Evolutionary conservation across 352 stramenopile species (phyloP).

Genomic region (Globisporangium orthogonon): DNA sequence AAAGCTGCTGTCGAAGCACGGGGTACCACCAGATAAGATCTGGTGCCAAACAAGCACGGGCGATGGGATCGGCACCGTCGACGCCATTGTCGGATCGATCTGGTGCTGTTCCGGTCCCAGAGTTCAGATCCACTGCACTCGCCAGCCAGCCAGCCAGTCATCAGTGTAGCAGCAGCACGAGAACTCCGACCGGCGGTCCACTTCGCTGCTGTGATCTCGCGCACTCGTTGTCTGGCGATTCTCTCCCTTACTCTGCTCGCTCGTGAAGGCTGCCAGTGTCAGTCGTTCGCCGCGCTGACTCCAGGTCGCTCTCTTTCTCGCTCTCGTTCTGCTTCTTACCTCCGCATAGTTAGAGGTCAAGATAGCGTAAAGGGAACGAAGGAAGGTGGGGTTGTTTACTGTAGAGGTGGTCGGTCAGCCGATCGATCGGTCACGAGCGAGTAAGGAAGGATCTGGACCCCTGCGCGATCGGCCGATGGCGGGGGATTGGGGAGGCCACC

Average conservation of each 20-base stretch:
- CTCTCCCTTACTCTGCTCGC: neutral
- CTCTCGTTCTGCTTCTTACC: neutral
- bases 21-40: no score
- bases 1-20: no score
- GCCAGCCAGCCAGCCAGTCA: no score
- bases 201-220: neutral
- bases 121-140: no score
- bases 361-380: neutral
- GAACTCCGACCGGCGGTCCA: neutral
- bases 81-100: neutral
- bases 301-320: neutral
- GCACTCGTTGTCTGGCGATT: neutral
- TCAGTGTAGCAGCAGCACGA: no score
- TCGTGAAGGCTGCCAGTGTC: neutral
- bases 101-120: neutral
- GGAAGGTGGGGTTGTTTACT: neutral
- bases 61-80: neutral
- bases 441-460: neutral
- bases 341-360: no score
- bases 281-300: neutral
- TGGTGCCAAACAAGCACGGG: neutral
- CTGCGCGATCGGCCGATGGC: neutral
- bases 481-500: neutral
- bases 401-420: no score
- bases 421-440: no score